Evolutionary conservation across 352 stramenopile species (phyloP).

Genomic region (Blastocystis sp.): DNA sequence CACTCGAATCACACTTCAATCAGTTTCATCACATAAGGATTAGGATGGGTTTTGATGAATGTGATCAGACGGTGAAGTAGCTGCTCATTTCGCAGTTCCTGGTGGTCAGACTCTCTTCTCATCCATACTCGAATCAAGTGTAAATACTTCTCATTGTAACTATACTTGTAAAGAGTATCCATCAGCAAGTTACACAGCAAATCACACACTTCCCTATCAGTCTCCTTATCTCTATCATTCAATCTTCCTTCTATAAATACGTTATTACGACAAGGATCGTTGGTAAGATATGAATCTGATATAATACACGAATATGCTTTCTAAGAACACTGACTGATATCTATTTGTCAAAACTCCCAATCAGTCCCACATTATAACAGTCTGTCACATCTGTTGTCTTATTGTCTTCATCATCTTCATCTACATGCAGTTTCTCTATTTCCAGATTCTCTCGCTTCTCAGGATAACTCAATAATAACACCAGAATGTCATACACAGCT

Average conservation of each 20-base stretch:
- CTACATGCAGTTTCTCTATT: background rate
- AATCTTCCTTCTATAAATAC: background rate
- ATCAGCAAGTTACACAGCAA: background rate
- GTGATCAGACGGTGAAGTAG: background rate
- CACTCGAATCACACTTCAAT: background rate
- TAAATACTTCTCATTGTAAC: constrained; percentile 31
- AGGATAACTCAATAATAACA: constrained; percentile 2
- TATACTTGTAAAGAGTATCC: constrained; percentile 1
- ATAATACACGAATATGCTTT: background rate
- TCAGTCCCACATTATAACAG: background rate
- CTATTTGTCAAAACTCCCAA: background rate
- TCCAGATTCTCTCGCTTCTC: background rate
- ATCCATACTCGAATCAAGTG: background rate
- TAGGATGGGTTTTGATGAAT: background rate
- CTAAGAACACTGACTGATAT: background rate
- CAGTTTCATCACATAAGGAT: background rate
- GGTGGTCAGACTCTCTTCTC: background rate
- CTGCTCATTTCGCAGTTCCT: background rate
- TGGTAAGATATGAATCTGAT: background rate
- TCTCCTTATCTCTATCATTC: background rate
- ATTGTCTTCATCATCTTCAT: background rate
- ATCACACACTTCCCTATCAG: background rate
- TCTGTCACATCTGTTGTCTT: background rate
- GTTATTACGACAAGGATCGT: background rate
- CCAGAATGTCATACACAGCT: constrained; percentile 13